Conservation (phyloP, 257 asterid genomes). For the Echium plantagineum region DNA sequence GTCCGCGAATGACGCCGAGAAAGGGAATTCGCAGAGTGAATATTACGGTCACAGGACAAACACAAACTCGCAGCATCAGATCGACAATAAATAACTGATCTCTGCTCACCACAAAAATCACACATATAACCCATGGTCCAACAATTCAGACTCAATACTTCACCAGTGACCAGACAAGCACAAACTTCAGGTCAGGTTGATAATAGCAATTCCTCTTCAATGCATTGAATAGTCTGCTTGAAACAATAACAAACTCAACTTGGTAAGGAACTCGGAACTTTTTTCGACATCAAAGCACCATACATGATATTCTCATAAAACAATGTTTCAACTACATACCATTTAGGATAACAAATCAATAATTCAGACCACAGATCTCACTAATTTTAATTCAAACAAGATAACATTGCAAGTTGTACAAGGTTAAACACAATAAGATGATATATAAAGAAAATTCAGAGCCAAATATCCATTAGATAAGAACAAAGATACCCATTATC, state of each 20-base stretch:
- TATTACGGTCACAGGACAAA: conserved; percentile 71
- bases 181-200: conserved; percentile 5
- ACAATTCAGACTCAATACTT: not conserved
- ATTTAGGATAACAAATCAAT: conserved; percentile 2
- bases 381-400: not conserved
- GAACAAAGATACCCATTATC: conserved; percentile 11
- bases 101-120: too few species aligned
- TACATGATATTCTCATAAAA: not conserved
- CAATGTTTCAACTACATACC: too few species aligned
- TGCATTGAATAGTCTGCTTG: conserved; percentile 8
- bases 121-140: too few species aligned
- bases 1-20: conserved; percentile 81
- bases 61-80: conserved; percentile 84
- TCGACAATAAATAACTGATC: conserved; percentile 24
- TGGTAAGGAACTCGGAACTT: conserved; percentile 1
- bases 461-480: conserved; percentile 12
- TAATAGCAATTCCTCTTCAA: not conserved
- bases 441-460: conserved; percentile 6
- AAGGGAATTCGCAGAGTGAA: conserved; percentile 86
- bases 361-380: conserved; percentile 15
- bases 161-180: conserved; percentile 3
- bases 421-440: conserved; percentile 3
- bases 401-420: not conserved
- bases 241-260: not conserved
- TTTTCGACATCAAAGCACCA: conserved; percentile 1